Percentiles rank a stretch among this genome's conserved stretches.
Evolutionary conservation across 805 yeast genomes (phyloP).

Genomic region (Candida ortonii): DNA sequence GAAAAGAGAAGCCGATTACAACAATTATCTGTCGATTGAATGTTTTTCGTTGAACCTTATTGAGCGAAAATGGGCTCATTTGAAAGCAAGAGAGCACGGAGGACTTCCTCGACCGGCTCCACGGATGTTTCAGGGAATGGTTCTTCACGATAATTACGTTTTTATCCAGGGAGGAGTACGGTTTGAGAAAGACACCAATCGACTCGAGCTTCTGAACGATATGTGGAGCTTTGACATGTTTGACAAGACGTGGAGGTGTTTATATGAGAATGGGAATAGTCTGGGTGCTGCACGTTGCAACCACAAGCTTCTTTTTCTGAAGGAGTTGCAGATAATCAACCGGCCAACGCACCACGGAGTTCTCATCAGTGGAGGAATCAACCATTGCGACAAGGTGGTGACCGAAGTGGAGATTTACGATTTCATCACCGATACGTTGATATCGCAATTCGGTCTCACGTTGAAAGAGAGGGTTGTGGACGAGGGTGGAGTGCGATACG

Average conservation of each 20-base stretch:
- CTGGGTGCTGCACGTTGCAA: constrained; percentile 40
- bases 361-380: constrained; percentile 53
- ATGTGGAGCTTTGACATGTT: constrained; percentile 64
- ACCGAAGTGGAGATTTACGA: constrained; percentile 43
- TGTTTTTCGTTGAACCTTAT: constrained; percentile 58
- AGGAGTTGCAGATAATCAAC: constrained; percentile 34
- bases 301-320: constrained; percentile 47
- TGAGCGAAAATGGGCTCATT: constrained; percentile 52
- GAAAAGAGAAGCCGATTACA: constrained; percentile 17
- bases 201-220: constrained; percentile 53
- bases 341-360: constrained; percentile 45
- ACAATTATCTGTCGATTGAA: constrained; percentile 56
- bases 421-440: constrained; percentile 36
- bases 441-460: constrained; percentile 7
- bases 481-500: constrained; percentile 23
- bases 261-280: constrained; percentile 37
- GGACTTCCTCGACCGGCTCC: constrained; percentile 34
- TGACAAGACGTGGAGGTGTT: constrained; percentile 50
- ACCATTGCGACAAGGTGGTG: constrained; percentile 32
- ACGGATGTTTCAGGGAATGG: constrained; percentile 59
- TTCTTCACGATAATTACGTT: constrained; percentile 46
- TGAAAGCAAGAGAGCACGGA: constrained; percentile 33
- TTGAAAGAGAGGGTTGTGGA: constrained; percentile 16
- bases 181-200: constrained; percentile 36
- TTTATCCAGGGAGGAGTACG: constrained; percentile 67